Evolutionary conservation across 2,329 filamentous ascomycete genomes (phyloP), one percentile per base, ranked within the genome.

Genomic region (Bimuria novae-zelandiae): DNA sequence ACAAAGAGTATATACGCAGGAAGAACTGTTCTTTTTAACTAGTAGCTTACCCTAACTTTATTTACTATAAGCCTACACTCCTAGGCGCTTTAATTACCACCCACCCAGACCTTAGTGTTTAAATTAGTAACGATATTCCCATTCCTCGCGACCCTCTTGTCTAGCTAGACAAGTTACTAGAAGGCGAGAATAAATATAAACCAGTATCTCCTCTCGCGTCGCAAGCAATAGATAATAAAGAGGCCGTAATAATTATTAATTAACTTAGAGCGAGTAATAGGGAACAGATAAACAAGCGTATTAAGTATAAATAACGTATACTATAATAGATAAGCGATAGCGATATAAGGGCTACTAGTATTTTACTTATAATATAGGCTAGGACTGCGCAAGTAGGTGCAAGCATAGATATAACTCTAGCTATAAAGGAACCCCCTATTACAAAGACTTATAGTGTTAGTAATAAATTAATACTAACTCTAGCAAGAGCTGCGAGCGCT

Each of bases 251-350:
- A 33, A 25, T 50, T 33, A 22, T 32, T 50, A 50, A 19, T 17
- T 22, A 50, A 33, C 16, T 50, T 16, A 21, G 17, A 22, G 37
- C 14, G 43, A 50, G 47, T 17, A 33, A 50, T 23, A 41, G 29
- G 5, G 17, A 50, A 32, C 16, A 41, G 37, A 33, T n/a, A 35
- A 41, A 42, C 23, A 21, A 42, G 36, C 25, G 17, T 33, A 42
- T 25, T 30, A 33, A 50, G 37, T 50, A 42, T 30, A 37, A 50
- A 42, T 14, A 42, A 23, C 37, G 37, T 33, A 50, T 50, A 30
- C 47, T 41, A 33, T 22, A 50, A 43, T 37, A 42, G 12, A 42
- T 42, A 42, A 43, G 43, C 5, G 37, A 50, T 21, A 40, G 6
- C 37, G 45, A 48, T 37, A 16, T 19, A 39, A 27, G 21, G 19